Conservation (phyloP, 108 stramenopile genomes). For the Seminavis robusta region DNA sequence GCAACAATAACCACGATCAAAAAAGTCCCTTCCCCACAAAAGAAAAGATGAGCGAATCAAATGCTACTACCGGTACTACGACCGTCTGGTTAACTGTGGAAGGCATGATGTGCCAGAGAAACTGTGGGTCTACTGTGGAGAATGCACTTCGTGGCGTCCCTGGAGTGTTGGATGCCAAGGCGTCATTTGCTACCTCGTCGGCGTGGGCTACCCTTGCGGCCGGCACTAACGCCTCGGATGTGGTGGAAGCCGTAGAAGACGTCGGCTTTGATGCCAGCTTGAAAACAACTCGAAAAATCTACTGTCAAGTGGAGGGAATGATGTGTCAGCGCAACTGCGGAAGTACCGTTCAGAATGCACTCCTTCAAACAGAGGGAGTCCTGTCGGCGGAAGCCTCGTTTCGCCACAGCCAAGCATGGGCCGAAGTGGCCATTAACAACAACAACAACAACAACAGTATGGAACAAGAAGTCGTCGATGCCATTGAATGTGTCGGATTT, state of each 20-base stretch:
- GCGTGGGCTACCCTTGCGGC: slow-evolving; percentile 19
- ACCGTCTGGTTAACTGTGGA: slow-evolving; percentile 51
- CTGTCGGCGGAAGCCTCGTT: slow-evolving; percentile 12
- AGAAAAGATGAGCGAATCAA: background rate
- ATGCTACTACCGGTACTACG: background rate
- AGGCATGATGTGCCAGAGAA: slow-evolving; percentile 95
- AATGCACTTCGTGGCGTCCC: slow-evolving; percentile 20
- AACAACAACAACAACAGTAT: background rate
- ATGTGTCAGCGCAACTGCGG: slow-evolving; percentile 94
- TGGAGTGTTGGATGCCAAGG: slow-evolving; percentile 16
- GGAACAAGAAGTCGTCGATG: slow-evolving; percentile 35
- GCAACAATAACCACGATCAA: no score
- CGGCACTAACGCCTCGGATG: no score
- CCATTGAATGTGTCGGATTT: slow-evolving; percentile 60
- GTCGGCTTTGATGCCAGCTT: no score
- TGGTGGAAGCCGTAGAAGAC: no score
- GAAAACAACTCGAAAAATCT: no score
- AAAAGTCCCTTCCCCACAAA: no score
- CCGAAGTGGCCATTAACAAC: background rate
- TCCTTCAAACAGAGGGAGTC: slow-evolving; percentile 11
- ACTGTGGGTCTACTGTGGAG: slow-evolving; percentile 71
- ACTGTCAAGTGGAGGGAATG: slow-evolving; percentile 82
- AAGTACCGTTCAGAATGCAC: slow-evolving; percentile 34
- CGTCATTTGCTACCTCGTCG: slow-evolving; percentile 21
- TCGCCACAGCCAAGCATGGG: background rate